Base-by-base conservation (phyloP, 306 rosid species). In the Urtica urens region DNA sequence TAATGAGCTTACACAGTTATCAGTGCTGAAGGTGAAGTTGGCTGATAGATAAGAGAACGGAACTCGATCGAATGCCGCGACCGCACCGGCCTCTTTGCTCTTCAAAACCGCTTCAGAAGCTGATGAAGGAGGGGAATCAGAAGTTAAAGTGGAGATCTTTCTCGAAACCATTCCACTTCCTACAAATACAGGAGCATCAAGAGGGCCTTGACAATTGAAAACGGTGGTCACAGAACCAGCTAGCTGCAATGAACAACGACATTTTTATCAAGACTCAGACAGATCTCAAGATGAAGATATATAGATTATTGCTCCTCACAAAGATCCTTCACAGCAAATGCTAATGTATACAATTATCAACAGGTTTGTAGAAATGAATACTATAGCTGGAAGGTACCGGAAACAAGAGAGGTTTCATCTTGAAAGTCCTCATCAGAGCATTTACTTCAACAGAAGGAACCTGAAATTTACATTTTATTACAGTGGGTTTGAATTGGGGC, bases 121-220 rank as follows among this genome's bases (percentile, higher is more conserved):
- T 25, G 50, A 66, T 38, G 95, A 74, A 49, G 77, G 54, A 64
- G 94, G 76, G 60, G 60, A 29, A 43, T 81, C 95, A 42, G 38
- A 34, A 57, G 60, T 40, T 40, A 68, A 68, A 52, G 72, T 66
- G 65, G 87, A 78, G 57, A 71, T 66, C 49, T 75, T 77, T 78
- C 92, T 77, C 65, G 95, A 81, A 72, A 81, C 82, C 92, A 81
- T 84, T 71, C 79, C 97, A 75, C 95, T 84, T 50, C 97, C 97
- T 46, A 84, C 94, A 67, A 90, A 90, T 51, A 90, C 33, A 71
- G 97, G 97, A 60, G 80, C 59, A 64, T 72, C 80, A 65, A 90
- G 49, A 34, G 97, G 94, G 33, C 97, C 97, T 84, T 90, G 95
- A 67, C 97, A 90, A 73, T 90, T 90, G 74, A 84, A 81, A 30